Percentiles rank a stretch among this genome's conserved stretches.
Conservation (phyloP, 139 green algal genomes). For the Coccomyxa sp. region DNA sequence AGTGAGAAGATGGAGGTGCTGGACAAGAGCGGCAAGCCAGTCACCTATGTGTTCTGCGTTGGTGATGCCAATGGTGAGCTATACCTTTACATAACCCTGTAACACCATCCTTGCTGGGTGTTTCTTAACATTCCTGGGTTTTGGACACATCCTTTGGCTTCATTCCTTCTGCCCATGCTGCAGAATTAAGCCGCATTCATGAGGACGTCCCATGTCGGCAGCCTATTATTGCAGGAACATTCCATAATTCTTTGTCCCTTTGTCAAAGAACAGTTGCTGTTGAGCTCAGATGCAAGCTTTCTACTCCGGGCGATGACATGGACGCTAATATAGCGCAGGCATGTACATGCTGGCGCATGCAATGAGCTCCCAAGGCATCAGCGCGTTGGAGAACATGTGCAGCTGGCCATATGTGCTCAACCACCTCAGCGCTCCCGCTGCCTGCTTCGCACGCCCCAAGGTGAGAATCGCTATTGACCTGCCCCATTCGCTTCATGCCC, state of each 20-base stretch:
- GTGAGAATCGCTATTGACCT: no score
- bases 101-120: no score
- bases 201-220: neutral
- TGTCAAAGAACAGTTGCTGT: no score
- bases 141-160: no score
- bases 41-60: conserved; percentile 94
- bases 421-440: conserved; percentile 88
- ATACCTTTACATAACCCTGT: conserved; percentile 43
- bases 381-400: conserved; percentile 91
- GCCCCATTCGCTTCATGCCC: neutral
- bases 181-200: no score
- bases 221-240: no score
- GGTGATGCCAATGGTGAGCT: conserved; percentile 97
- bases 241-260: no score
- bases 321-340: no score
- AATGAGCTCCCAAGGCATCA: conserved; percentile 90
- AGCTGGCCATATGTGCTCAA: conserved; percentile 87
- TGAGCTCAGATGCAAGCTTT: no score
- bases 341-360: conserved; percentile 95
- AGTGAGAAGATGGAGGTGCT: conserved; percentile 91
- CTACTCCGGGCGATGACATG: no score
- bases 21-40: conserved; percentile 58
- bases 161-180: no score
- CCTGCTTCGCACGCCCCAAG: conserved; percentile 99
- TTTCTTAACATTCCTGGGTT: no score